Base-by-base conservation (phyloP, 208 protist genomes). In the Leptomonas pyrrhocoris region DNA sequence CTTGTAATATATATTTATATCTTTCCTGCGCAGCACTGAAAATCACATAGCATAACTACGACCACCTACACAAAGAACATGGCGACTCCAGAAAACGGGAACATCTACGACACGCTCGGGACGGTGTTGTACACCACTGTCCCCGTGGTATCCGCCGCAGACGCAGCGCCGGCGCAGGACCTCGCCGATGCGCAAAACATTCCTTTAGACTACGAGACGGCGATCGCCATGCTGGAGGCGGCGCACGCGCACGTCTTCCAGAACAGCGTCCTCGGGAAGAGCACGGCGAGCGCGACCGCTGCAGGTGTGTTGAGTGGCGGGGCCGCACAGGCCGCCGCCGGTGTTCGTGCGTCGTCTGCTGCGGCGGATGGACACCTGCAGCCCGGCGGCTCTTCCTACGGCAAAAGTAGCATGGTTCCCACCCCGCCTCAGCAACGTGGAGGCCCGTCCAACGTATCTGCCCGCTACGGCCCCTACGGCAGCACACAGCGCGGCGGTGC, bases 121-220 rank as follows among this genome's bases (percentile, higher is more conserved):
- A 95, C 90, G 0, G 77, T 93, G 2, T 78, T 93, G 2, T 93
- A 87, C 72, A 73, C 85, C 46, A 83, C 80, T 1, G 69, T 95
- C 11, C 72, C 68, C 4, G 76, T 69, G 19, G 50, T 50, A 2
- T 70, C 55, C 13, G 56, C 81, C 31, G 59, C 51, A 13, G 58
- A 79, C 34, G 66, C 40, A 8, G 25, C n/a, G 2, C 28, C 19
- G 21, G 1, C 16, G 27, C 55, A 71, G 16, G 23, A 51, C 23
- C 27, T 49, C 54, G 27, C 19, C 46, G 50, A 75, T 45, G 60
- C 55, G 5, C 60, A 60, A 5, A 48, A 61, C 30, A 40, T 71
- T 11, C 71, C 71, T n/a, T 31, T 77, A 2, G 71, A 77, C 56
- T 77, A 77, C 57, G 71, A 65, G 19, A 43, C 63, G 2, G 71